Evolutionary conservation across 805 yeast species (phyloP).

Genomic region (Metschnikowia aberdeeniae): DNA sequence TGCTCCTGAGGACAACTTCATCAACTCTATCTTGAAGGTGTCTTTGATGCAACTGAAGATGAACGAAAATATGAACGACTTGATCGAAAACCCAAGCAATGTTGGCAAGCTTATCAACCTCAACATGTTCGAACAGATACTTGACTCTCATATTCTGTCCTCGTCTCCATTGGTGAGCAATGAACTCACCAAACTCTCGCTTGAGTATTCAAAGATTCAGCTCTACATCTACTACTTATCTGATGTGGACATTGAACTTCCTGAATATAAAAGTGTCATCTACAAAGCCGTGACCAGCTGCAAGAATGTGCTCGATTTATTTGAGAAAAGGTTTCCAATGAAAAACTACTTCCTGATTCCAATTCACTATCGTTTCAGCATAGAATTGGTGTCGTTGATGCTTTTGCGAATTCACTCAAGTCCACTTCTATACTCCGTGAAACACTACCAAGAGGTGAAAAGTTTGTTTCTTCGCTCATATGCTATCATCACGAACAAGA

Average conservation of each 20-base stretch:
- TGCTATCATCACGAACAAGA: conserved; percentile 8
- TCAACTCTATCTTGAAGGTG: conserved; percentile 23
- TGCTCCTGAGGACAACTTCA: conserved; percentile 18
- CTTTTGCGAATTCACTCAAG: conserved; percentile 26
- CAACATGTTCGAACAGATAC: conserved; percentile 41
- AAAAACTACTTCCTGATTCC: conserved; percentile 32
- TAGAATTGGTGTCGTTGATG: conserved; percentile 30
- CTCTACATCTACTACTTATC: conserved; percentile 35
- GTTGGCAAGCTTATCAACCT: conserved; percentile 34
- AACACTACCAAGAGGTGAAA: conserved; percentile 13
- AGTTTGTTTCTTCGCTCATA: conserved; percentile 11
- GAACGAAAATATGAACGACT: conserved; percentile 35
- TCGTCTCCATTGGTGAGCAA: conserved; percentile 17
- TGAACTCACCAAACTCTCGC: conserved; percentile 28
- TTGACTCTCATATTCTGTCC: conserved; percentile 25
- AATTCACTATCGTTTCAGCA: conserved; percentile 36
- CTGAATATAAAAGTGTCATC: conserved; percentile 28
- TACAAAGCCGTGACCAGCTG: conserved; percentile 28
- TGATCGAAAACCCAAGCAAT: conserved; percentile 22
- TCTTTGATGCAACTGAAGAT: conserved; percentile 38
- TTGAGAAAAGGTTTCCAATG: conserved; percentile 20
- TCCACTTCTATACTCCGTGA: conserved; percentile 11
- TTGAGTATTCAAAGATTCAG: conserved; percentile 37
- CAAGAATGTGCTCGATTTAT: conserved; percentile 24
- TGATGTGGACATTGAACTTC: conserved; percentile 18